phyloP scores from a whole-genome alignment of 78 protist species.

The Parvularia atlantis region DNA sequence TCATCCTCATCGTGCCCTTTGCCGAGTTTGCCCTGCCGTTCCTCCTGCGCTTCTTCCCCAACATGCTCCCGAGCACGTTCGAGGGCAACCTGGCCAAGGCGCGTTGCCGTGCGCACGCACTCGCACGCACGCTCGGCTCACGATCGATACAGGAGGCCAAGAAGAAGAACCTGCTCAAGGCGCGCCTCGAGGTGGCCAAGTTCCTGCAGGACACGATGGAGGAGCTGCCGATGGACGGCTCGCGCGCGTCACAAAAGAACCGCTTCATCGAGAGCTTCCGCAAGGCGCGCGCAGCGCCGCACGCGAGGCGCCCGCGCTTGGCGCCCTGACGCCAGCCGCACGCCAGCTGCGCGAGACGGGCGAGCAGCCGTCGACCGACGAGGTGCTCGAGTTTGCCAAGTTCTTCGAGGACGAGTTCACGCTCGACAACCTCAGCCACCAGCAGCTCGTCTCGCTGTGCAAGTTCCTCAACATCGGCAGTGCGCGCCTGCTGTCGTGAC shows the following conservation, averaged over 20 bases:
- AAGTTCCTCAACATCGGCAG: constrained; percentile 15
- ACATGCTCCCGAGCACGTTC: constrained; percentile 51
- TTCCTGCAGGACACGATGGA: constrained; percentile 47
- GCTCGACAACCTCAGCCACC: constrained; percentile 62
- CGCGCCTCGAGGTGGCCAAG: constrained; percentile 40
- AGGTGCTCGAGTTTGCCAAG: constrained; percentile 42
- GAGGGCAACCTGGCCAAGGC: too few species aligned
- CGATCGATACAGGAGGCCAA: constrained; percentile 29
- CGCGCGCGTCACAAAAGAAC: too few species aligned
- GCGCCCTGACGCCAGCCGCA: too few species aligned
- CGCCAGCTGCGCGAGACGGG: constrained; percentile 5
- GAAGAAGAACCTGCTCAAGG: constrained; percentile 22
- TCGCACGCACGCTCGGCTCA: too few species aligned
- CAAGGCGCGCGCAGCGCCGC: too few species aligned
- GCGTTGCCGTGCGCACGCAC: too few species aligned
- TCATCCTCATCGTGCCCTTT: constrained; percentile 47
- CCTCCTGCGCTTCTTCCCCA: constrained; percentile 46
- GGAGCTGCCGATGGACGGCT: too few species aligned
- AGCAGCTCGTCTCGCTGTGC: constrained; percentile 58
- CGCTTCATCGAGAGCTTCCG: too few species aligned
- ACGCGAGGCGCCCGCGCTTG: too few species aligned
- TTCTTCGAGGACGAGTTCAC: constrained; percentile 71
- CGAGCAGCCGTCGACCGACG: constrained; percentile 32
- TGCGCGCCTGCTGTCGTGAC: too few species aligned
- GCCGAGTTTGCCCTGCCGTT: constrained; percentile 52